Conservation (phyloP, 495 filamentous ascomycete species). For the Podospora fimiseda region DNA sequence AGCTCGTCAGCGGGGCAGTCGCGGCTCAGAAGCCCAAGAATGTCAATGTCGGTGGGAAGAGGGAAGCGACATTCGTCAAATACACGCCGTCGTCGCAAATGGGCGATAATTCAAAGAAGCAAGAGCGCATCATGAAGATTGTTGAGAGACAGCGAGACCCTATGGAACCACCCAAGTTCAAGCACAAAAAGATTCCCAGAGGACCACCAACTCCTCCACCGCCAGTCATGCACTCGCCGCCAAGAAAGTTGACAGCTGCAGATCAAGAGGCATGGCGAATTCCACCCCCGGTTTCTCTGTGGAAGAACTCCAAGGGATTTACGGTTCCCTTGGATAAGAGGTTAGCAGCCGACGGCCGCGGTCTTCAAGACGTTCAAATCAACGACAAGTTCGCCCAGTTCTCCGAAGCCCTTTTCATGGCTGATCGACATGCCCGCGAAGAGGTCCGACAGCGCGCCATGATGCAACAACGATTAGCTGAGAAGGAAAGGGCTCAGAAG, state of each 20-base stretch:
- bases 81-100: conserved; percentile 97
- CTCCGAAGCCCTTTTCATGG: conserved; percentile 86
- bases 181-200: conserved; percentile 95
- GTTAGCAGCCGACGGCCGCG: conserved; percentile 89
- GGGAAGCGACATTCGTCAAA: conserved; percentile 87
- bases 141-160: conserved; percentile 91
- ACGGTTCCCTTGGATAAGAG: conserved; percentile 96
- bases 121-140: conserved; percentile 97
- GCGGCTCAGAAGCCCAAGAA: conserved; percentile 94
- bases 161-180: conserved; percentile 98
- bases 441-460: conserved; percentile 86
- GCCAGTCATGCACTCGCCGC: conserved; percentile 92
- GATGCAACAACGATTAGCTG: conserved; percentile 95
- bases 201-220: conserved; percentile 90
- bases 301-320: conserved; percentile 99
- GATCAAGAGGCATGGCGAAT: conserved; percentile 98
- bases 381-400: conserved; percentile 99
- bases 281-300: conserved; percentile 86
- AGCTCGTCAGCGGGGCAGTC: conserved; percentile 76
- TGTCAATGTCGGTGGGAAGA: conserved; percentile 66
- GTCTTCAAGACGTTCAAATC: conserved; percentile 89
- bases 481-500: conserved; percentile 91
- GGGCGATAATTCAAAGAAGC: conserved; percentile 81
- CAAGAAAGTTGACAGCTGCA: conserved; percentile 89
- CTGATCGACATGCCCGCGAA: conserved; percentile 89